phyloP scores from a whole-genome alignment of 2,329 filamentous ascomycete species.

The Trichoderma asperellum region DNA sequence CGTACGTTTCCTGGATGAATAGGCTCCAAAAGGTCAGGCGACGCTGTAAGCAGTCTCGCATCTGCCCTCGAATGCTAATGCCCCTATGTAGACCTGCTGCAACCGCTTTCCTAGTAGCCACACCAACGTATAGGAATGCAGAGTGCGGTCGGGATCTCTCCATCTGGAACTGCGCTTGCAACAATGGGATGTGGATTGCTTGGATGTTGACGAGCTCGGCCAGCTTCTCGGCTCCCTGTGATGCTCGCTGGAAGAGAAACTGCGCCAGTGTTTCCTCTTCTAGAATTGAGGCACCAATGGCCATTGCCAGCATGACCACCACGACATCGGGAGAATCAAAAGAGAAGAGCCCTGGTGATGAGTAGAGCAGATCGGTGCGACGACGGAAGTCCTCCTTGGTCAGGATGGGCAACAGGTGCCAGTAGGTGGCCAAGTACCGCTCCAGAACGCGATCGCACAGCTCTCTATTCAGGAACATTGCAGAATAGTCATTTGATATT shows the following conservation, averaged over 20 bases:
- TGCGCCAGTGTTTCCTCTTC: slow-evolving; percentile 8
- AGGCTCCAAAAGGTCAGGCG: slow-evolving; percentile 17
- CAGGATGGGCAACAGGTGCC: slow-evolving; percentile 20
- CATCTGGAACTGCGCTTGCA: slow-evolving; percentile 18
- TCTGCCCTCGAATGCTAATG: slow-evolving; percentile 15
- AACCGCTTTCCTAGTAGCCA: slow-evolving; percentile 14
- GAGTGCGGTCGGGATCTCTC: slow-evolving; percentile 21
- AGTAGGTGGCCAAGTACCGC: slow-evolving; percentile 13
- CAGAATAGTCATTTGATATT: slow-evolving; percentile 14
- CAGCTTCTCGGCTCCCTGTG: slow-evolving; percentile 13
- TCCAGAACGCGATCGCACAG: slow-evolving; percentile 15
- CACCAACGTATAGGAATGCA: slow-evolving; percentile 15
- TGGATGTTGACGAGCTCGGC: slow-evolving; percentile 17
- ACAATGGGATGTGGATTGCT: slow-evolving; percentile 12
- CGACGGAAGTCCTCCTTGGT: slow-evolving; percentile 22
- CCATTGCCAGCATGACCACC: slow-evolving; percentile 24
- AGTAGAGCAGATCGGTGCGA: slow-evolving; percentile 9
- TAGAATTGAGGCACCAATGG: slow-evolving; percentile 15
- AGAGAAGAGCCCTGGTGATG: slow-evolving; percentile 17
- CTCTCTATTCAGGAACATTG: slow-evolving; percentile 14
- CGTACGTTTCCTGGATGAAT: slow-evolving; percentile 19
- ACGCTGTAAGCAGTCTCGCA: slow-evolving; percentile 16
- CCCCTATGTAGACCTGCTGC: slow-evolving; percentile 22
- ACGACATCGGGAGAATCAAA: slow-evolving; percentile 18
- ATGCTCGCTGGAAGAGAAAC: slow-evolving; percentile 12